Evolutionary conservation across 2,329 filamentous ascomycete genomes (phyloP), one percentile per base, ranked within the genome.

Genomic region (Scytalidium lignicola): DNA sequence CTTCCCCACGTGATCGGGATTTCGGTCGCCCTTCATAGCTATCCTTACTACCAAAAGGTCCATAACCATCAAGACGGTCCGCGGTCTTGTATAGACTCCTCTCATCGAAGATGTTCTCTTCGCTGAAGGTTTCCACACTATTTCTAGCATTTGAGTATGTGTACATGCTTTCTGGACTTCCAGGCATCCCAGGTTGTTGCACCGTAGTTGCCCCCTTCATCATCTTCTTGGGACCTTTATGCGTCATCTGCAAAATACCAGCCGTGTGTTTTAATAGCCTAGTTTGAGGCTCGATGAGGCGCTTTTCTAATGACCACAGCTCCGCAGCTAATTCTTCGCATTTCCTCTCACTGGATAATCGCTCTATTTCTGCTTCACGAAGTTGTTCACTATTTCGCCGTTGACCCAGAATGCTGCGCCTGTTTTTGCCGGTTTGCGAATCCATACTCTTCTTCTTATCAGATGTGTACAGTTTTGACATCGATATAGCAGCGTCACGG

Each of bases 211-310:
- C 67, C 2, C 70, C 67, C 13, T 68, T 69, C 7, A 72, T 66
- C 3, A 69, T 60, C 47, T 71, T 72, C 56, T 76, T 74, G n/a
- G 86, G 75, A 0, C 80, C 82, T 59, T 85, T 86, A 68, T 97
- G 91, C 8, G 91, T 95, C 67, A 95, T 79, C 64, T 96, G 90
- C 47, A 99, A 72, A 37, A 99, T 88, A 41, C 89, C 92, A 13
- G 93, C 91, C 0, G 92, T 97, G 65, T 99, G 93, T 65, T 92
- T 84, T 45, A 97, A 72, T 41, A 99, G 72, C 53, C 83, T 81
- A 59, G 80, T 80, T 61, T 95, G 88, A 8, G 88, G 79, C 51
- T 86, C 79, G 70, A 90, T 83, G 51, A 86, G 73, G 56, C 86
- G 75, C 66, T 87, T 88, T 67, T 96, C 89, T 49, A 95, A 72